These are phyloP conservation scores for Fraxinus paxiana DNA, from an alignment of 305 asterid species.

Conservation along the genomic window DNA sequence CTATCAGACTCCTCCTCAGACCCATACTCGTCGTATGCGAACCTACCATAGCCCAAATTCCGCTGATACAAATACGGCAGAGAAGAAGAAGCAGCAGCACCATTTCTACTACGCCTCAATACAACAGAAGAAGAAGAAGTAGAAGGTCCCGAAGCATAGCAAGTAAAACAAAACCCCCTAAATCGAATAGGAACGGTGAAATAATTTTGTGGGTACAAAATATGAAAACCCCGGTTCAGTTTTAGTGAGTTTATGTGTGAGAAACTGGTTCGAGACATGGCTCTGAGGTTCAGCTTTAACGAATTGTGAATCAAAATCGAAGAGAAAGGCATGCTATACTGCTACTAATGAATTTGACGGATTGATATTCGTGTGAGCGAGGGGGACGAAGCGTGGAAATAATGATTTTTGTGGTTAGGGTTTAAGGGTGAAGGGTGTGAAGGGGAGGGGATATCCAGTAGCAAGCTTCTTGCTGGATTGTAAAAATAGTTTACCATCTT, in stretches of 20 bases:
- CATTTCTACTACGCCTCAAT: conserved; percentile 36
- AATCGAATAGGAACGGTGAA: conserved; percentile 3
- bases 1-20: conserved; percentile 69
- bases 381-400: conserved; percentile 10
- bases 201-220: conserved; percentile 24
- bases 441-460: neutral
- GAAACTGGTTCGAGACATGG: conserved; percentile 37
- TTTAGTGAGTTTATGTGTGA: conserved; percentile 16
- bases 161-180: conserved; percentile 27
- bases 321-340: conserved; percentile 24
- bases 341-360: neutral
- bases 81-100: conserved; percentile 31
- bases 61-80: conserved; percentile 50
- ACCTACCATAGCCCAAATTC: conserved; percentile 61
- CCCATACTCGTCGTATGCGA: conserved; percentile 56
- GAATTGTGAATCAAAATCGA: conserved; percentile 30
- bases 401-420: conserved; percentile 36
- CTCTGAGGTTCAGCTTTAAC: conserved; percentile 34
- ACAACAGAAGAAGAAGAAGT: conserved; percentile 26
- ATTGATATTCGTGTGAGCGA: conserved; percentile 14
- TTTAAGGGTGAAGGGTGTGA: conserved; percentile 17
- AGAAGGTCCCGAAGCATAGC: conserved; percentile 32
- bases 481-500: neutral
- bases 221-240: conserved; percentile 24
- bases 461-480: neutral